These are phyloP conservation scores for Beverwykella pulmonaria DNA, from an alignment of 495 filamentous ascomycete genomes.

Conservation along the genomic window DNA sequence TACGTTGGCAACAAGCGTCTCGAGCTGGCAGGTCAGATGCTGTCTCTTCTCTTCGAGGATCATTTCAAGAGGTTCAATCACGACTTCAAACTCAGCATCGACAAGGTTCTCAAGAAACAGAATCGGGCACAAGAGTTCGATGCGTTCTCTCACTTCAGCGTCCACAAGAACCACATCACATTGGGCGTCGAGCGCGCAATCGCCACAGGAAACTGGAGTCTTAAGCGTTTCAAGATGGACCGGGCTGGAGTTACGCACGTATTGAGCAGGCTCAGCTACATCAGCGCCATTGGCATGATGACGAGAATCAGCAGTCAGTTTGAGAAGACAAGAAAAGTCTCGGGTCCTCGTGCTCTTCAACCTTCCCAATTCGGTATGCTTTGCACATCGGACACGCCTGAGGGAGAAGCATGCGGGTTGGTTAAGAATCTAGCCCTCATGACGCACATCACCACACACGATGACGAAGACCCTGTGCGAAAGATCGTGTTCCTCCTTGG, in stretches of 20 bases:
- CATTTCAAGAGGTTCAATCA: conserved; percentile 92
- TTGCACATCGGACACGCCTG: conserved; percentile 93
- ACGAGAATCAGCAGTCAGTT: conserved; percentile 98
- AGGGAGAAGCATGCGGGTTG: conserved; percentile 96
- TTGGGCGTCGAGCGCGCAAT: conserved; percentile 90
- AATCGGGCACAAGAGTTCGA: conserved; percentile 85
- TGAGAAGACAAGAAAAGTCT: conserved; percentile 95
- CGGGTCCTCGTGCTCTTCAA: conserved; percentile 90
- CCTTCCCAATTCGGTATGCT: conserved; percentile 98
- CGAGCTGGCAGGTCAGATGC: conserved; percentile 89
- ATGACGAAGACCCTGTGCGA: conserved; percentile 84
- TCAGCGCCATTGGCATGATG: conserved; percentile 99
- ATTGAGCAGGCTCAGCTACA: conserved; percentile 91
- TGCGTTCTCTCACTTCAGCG: conserved; percentile 71
- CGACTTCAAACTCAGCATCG: conserved; percentile 84
- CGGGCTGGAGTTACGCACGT: conserved; percentile 96
- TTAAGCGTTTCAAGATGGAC: conserved; percentile 98
- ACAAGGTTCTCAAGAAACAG: conserved; percentile 89
- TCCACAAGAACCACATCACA: conserved; percentile 80
- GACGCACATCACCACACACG: conserved; percentile 97
- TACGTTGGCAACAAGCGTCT: conserved; percentile 97
- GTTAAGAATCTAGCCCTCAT: conserved; percentile 98
- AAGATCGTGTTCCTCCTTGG: conserved; percentile 77
- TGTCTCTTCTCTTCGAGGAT: conserved; percentile 96
- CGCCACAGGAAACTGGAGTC: conserved; percentile 94